Evolutionary conservation across 306 rosid genomes (phyloP).

Genomic region (Ormosia emarginata): DNA sequence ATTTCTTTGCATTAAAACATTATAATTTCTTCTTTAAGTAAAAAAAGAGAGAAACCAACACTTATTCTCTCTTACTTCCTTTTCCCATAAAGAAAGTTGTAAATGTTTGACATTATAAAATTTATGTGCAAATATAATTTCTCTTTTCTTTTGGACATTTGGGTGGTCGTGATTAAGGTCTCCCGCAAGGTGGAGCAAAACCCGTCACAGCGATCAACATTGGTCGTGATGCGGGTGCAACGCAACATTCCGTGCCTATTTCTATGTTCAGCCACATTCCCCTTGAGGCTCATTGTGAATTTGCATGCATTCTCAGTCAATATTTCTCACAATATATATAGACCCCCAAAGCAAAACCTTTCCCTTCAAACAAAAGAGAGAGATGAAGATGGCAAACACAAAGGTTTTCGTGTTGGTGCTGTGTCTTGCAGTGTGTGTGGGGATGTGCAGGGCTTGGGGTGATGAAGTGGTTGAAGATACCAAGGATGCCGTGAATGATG

Average conservation of each 20-base stretch:
- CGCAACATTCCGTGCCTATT: not conserved
- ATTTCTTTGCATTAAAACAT: too few species aligned
- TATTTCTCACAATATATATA: not conserved
- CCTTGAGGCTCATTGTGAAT: not conserved
- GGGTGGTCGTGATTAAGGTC: not conserved
- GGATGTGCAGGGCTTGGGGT: slow-evolving; percentile 2
- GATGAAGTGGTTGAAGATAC: not conserved
- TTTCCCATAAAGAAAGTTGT: too few species aligned
- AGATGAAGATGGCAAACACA: slow-evolving; percentile 23
- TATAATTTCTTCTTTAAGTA: too few species aligned
- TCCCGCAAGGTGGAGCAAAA: slow-evolving; percentile 1
- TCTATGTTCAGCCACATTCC: slow-evolving; percentile 21
- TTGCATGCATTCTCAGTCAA: not conserved
- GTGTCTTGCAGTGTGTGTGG: slow-evolving; percentile 29
- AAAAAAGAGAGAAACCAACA: too few species aligned
- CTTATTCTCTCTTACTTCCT: too few species aligned
- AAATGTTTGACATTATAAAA: too few species aligned
- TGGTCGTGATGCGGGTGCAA: not conserved
- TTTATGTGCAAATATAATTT: too few species aligned
- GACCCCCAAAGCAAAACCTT: not conserved
- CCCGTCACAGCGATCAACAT: not conserved
- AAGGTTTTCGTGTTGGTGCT: slow-evolving; percentile 21
- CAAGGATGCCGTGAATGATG: not conserved
- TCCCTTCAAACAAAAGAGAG: not conserved
- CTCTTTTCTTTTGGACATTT: too few species aligned